Conservation (phyloP, 2,329 filamentous ascomycete species). For the Endocalyx cinctus region DNA sequence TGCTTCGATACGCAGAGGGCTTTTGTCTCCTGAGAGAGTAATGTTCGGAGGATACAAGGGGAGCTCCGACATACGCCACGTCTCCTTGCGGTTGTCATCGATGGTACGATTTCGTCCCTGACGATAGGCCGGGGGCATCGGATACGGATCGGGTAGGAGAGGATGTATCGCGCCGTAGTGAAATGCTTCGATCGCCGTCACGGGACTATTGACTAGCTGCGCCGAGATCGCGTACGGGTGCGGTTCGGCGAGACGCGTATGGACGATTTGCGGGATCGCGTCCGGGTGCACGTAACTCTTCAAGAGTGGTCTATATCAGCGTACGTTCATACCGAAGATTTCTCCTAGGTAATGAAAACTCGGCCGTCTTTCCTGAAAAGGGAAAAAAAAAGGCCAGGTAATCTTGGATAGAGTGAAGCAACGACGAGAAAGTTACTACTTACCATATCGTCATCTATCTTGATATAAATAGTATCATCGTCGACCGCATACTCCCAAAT, state of each 20-base stretch:
- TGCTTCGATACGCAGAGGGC: slow-evolving; percentile 25
- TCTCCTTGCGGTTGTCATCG: slow-evolving; percentile 20
- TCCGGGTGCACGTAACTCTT: slow-evolving; percentile 26
- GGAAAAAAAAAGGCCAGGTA: too few relatives aligned
- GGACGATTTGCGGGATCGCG: slow-evolving; percentile 48
- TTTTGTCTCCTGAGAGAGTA: slow-evolving; percentile 10
- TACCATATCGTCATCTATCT: slow-evolving; percentile 42
- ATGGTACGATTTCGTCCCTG: too few relatives aligned
- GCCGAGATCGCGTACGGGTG: slow-evolving; percentile 48
- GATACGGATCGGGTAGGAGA: slow-evolving; percentile 48
- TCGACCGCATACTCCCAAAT: slow-evolving; percentile 26
- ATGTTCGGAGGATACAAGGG: too few relatives aligned
- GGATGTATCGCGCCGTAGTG: slow-evolving; percentile 48
- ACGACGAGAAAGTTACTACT: too few relatives aligned
- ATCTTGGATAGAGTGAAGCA: too few relatives aligned
- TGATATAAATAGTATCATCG: slow-evolving; percentile 36
- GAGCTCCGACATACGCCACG: slow-evolving; percentile 34
- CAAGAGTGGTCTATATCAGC: slow-evolving; percentile 1
- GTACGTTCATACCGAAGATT: not conserved
- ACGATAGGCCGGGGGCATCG: too few relatives aligned
- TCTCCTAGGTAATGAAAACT: not conserved
- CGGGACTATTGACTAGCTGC: slow-evolving; percentile 53
- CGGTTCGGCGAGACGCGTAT: slow-evolving; percentile 46
- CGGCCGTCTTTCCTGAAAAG: too few relatives aligned
- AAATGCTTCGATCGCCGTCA: slow-evolving; percentile 49